Evolutionary conservation across 1,139 yeast species (phyloP).

Genomic region (Kodamaea plutei): DNA sequence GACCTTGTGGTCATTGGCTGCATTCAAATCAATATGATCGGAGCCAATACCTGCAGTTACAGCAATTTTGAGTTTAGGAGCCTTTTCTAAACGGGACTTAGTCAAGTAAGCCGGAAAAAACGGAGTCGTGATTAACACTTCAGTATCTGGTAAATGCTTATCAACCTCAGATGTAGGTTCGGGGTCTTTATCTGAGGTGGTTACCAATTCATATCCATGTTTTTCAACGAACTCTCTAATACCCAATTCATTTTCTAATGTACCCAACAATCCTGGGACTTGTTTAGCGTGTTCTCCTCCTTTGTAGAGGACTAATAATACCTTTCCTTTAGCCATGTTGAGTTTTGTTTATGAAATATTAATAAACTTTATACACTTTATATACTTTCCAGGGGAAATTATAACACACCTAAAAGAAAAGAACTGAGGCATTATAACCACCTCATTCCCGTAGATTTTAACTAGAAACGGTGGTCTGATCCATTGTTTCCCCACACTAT

Average conservation of each 20-base stretch:
- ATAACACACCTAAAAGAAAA: too few species aligned
- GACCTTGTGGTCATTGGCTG: slow-evolving; percentile 61
- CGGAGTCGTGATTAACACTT: slow-evolving; percentile 75
- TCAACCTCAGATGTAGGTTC: slow-evolving; percentile 52
- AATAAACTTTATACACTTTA: too few species aligned
- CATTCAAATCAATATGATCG: slow-evolving; percentile 72
- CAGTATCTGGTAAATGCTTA: slow-evolving; percentile 64
- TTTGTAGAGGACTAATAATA: slow-evolving; percentile 53
- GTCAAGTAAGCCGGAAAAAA: slow-evolving; percentile 80
- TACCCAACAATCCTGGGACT: slow-evolving; percentile 61
- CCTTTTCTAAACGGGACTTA: slow-evolving; percentile 60
- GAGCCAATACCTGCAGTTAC: slow-evolving; percentile 86
- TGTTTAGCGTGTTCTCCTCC: slow-evolving; percentile 57
- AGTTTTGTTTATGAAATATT: too few species aligned
- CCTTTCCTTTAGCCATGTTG: slow-evolving; percentile 33
- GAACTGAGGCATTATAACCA: too few species aligned
- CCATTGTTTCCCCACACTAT: too few species aligned
- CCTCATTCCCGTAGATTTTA: too few species aligned
- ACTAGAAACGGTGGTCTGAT: too few species aligned
- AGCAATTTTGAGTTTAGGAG: slow-evolving; percentile 68
- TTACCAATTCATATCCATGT: slow-evolving; percentile 63
- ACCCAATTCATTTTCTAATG: slow-evolving; percentile 75
- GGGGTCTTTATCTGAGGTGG: slow-evolving; percentile 73
- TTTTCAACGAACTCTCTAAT: slow-evolving; percentile 59
- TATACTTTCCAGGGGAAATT: too few species aligned